Conservation (phyloP, 163 green algal genomes). For the Trebouxiophyceae sp. region DNA sequence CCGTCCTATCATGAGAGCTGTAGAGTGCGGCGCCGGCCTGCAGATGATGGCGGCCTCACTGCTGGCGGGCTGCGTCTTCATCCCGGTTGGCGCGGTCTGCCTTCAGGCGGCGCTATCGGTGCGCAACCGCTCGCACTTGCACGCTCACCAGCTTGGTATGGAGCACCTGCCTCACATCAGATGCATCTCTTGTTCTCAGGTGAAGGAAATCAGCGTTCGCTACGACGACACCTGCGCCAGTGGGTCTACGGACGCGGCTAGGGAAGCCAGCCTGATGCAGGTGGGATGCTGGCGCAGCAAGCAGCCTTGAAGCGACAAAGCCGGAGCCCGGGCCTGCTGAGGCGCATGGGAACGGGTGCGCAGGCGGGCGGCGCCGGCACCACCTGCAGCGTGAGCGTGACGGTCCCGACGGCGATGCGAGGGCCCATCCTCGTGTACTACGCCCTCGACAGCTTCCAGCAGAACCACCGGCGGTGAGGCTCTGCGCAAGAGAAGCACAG, state of each 20-base stretch:
- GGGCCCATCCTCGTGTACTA: slow-evolving; percentile 90
- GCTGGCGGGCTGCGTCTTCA: slow-evolving; percentile 45
- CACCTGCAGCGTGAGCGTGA: slow-evolving; percentile 39
- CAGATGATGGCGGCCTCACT: slow-evolving; percentile 12
- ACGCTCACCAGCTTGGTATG: too few relatives aligned
- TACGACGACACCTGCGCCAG: slow-evolving; percentile 49
- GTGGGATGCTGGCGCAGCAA: background rate
- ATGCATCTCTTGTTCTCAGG: too few relatives aligned
- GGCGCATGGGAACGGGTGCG: background rate
- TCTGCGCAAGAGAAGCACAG: background rate
- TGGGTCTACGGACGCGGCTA: slow-evolving; percentile 14
- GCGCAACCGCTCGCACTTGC: background rate
- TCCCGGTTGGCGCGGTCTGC: slow-evolving; percentile 61
- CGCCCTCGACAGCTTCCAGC: slow-evolving; percentile 80
- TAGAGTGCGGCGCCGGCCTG: too few relatives aligned
- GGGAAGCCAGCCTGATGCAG: slow-evolving; percentile 23
- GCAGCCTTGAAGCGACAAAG: background rate
- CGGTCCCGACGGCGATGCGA: slow-evolving; percentile 57
- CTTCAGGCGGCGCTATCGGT: slow-evolving; percentile 29
- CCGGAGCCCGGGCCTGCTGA: background rate
- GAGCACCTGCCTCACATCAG: too few relatives aligned
- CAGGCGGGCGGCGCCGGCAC: slow-evolving; percentile 23
- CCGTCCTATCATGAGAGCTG: too few relatives aligned
- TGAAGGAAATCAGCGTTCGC: slow-evolving; percentile 36
- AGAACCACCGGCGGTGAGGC: slow-evolving; percentile 83